A percentile compares a stretch with the other conserved stretches of the same genome.
Evolutionary conservation across 768 basidiomycete genomes (phyloP).

Genomic region (Mycena albidolilacea): DNA sequence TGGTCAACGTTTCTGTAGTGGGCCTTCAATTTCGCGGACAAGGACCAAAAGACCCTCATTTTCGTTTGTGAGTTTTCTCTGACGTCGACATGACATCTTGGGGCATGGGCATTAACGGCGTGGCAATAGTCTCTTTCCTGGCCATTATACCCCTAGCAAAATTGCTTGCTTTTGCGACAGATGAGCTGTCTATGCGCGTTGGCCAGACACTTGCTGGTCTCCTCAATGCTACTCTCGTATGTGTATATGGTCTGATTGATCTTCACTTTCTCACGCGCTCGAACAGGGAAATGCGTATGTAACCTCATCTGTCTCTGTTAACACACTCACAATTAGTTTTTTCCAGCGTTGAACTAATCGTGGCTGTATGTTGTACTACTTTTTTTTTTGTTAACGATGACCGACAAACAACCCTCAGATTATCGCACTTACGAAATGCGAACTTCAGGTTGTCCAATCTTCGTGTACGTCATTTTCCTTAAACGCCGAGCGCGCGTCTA

Average conservation of each 20-base stretch:
- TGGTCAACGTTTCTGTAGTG: constrained; percentile 62
- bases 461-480: constrained; percentile 67
- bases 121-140: constrained; percentile 74
- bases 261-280: constrained; percentile 16
- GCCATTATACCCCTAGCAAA: constrained; percentile 91
- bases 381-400: constrained; percentile 1
- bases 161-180: constrained; percentile 89
- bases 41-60: constrained; percentile 69
- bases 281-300: constrained; percentile 66
- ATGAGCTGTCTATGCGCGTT: constrained; percentile 85
- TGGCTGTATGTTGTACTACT: constrained; percentile 69
- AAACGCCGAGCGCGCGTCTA: constrained; percentile 33
- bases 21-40: constrained; percentile 75
- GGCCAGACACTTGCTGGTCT: constrained; percentile 89
- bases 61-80: constrained; percentile 75
- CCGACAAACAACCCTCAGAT: constrained; percentile 51
- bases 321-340: constrained; percentile 34
- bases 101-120: constrained; percentile 10
- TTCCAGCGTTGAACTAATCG: constrained; percentile 77
- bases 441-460: constrained; percentile 84
- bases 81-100: constrained; percentile 4
- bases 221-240: constrained; percentile 86
- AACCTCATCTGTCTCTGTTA: constrained; percentile 40
- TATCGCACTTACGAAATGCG: constrained; percentile 64
- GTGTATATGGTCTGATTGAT: constrained; percentile 37